Base-by-base conservation (phyloP, 2,329 filamentous ascomycete genomes). In the Raffaelea arxii region DNA sequence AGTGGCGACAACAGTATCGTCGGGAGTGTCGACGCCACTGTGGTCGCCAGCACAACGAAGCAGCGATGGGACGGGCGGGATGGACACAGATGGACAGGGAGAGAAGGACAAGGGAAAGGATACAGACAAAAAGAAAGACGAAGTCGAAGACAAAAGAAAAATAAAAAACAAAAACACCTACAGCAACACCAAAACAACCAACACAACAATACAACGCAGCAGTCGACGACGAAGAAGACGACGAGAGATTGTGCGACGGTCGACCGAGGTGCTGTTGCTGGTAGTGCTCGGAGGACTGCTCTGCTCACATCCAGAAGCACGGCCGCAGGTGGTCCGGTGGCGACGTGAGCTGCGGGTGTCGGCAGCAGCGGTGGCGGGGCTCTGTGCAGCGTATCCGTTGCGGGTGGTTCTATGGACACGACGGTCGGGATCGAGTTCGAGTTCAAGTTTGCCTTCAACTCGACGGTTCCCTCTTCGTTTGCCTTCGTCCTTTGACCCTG, bases 401-500 rank as follows among this genome's bases (percentile, higher is more conserved):
- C 70, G 80, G 47, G 63, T 83, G n/a, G 57, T 71, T 6, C 53
- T 65, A 18, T 75, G 75, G 70, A 64, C 68, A 2, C n/a, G 23
- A 14, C 35, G 36, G 9, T 18, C 14, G 21, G 11, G 24, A 21
- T 12, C 25, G 22, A 19, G 22, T 10, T 14, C 11, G 35, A 11
- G 19, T 16, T 9, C 14, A 35, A 21, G 4, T 18, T 6, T 18
- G 6, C 6, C 27, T 30, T 6, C 41, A 5, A 4, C 25, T 21
- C 9, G 6, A 25, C 7, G 14, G 18, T 25, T 21, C 24, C 23
- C 19, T 30, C 25, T 82, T 30, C 59, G 60, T 25, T 69, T 95
- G 32, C 88, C 89, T 1, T 68, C 79, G 4, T 74, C 77, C n/a
- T 94, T 96, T 63, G 91, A 97, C 58, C 90, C 89, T 3, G 91